Evolutionary conservation across 2,329 filamentous ascomycete species (phyloP).

Genomic region (Alternaria viburni): DNA sequence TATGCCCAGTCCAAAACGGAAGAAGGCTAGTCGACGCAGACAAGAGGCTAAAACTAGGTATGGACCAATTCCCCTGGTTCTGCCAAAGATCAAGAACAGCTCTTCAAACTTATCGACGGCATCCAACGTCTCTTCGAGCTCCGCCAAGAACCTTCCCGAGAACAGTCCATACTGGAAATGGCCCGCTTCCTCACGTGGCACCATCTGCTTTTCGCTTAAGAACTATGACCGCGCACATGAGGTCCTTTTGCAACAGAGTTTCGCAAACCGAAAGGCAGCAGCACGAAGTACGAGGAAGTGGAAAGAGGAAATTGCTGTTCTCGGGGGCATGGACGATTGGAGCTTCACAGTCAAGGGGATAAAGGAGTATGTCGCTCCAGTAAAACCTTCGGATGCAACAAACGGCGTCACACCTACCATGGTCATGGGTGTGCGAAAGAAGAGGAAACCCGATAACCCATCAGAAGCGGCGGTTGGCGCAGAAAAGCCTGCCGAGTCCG

Average conservation of each 20-base stretch:
- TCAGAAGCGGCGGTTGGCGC: constrained; percentile 5
- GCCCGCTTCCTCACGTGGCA: constrained; percentile 67
- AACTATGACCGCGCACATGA: constrained; percentile 73
- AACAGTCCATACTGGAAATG: constrained; percentile 70
- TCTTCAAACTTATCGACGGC: constrained; percentile 48
- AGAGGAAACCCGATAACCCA: constrained; percentile 38
- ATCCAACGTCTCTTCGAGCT: constrained; percentile 53
- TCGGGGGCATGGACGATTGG: constrained; percentile 41
- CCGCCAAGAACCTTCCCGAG: constrained; percentile 54
- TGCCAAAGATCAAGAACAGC: constrained; percentile 68
- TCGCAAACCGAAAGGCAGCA: constrained; percentile 69
- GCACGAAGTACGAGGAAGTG: constrained; percentile 71
- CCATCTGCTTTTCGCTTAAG: constrained; percentile 66
- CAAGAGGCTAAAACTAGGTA: constrained; percentile 41
- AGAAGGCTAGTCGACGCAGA: constrained; percentile 22
- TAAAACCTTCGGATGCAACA: not conserved
- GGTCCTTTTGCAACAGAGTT: constrained; percentile 75
- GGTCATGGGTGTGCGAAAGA: constrained; percentile 44
- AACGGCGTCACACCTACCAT: constrained; percentile 22
- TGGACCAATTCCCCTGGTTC: constrained; percentile 68
- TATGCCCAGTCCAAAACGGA: constrained; percentile 19
- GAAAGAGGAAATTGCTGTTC: constrained; percentile 68
- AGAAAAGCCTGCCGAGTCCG: constrained; percentile 7
- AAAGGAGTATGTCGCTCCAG: constrained; percentile 22
- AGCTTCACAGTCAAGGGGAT: constrained; percentile 35